Base-by-base conservation (phyloP, 192 early-diverging fungal species). In the Linnemannia zychae region DNA sequence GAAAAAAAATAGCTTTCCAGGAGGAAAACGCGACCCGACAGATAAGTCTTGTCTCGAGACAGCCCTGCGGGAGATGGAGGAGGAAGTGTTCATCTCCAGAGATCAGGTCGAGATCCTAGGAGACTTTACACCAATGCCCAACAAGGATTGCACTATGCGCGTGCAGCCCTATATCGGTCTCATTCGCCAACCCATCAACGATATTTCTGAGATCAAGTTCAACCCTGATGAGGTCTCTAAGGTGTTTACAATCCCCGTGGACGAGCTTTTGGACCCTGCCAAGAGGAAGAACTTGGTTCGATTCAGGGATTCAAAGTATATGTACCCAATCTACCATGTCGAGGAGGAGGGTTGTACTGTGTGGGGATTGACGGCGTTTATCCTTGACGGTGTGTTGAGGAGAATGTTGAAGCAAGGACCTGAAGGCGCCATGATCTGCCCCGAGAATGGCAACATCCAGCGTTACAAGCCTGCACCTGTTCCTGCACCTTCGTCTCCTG, bases 351-450 rank as follows among this genome's bases (percentile, higher is more conserved):
- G 24, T 1, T 85, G 83, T 46, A 74, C 72, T 0, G 77, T 85
- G n/a, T 96, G 94, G 95, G 95, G 95, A 4, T 77, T 98, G 80
- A 98, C 97, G 7, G 95, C 93, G 5, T 96, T 94, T 87, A 91
- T 98, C 36, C 76, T 98, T 67, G 83, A 95, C 38, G 91, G 90
- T 77, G 88, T 84, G 38, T 53, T 85, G 60, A 70, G 83, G n/a
- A 78, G 77, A 37, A 79, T 85, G 2, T 44, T 46, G 20, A 78
- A 50, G 28, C 49, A 66, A 9, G 83, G 83, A 5, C 83, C 83
- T 31, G 18, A 47, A n/a, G 77, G 83, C 3, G 83, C 83, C 0
- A 52, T 85, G 83, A 47, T 85, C 3, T 78, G 77, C 38, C 83
- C 83, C 4, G 83, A 79, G 34, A 71, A 71, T 12, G 67, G 70